Percentiles rank a stretch among this genome's conserved stretches.
phyloP scores from a whole-genome alignment of 2,329 filamentous ascomycete species.

The Waltergamsia citrina region DNA sequence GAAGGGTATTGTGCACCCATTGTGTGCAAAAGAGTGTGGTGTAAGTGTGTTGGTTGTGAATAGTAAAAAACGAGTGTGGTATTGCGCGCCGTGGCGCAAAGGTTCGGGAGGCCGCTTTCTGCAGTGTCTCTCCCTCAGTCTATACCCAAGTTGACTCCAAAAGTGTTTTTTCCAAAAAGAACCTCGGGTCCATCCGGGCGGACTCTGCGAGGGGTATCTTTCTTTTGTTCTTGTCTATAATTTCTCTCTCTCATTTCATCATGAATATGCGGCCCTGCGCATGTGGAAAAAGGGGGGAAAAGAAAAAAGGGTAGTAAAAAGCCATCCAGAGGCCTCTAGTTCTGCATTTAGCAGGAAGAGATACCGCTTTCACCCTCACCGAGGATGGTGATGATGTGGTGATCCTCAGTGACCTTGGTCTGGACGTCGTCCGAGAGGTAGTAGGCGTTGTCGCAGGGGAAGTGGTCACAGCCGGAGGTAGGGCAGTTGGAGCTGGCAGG shows the following conservation, averaged over 20 bases:
- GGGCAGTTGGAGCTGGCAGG: slow-evolving; percentile 24
- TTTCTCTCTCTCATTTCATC: slow-evolving; percentile 1
- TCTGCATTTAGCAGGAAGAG: no score
- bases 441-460: slow-evolving; percentile 46
- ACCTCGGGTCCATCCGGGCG: background rate
- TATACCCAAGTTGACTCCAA: background rate
- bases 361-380: no score
- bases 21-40: background rate
- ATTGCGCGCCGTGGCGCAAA: no score
- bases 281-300: no score
- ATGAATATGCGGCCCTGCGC: slow-evolving; percentile 4
- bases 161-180: no score
- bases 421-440: slow-evolving; percentile 43
- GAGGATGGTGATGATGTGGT: slow-evolving; percentile 41
- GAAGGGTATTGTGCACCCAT: no score
- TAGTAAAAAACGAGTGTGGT: background rate
- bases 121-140: background rate
- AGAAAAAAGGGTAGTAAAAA: no score
- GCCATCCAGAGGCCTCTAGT: no score
- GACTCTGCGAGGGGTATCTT: slow-evolving; percentile 3
- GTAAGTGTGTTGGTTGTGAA: no score
- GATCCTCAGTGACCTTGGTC: slow-evolving; percentile 40
- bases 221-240: background rate
- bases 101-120: background rate
- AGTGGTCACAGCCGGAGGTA: slow-evolving; percentile 40